Percentiles rank a stretch among this genome's conserved stretches.
Evolutionary conservation across 2,329 filamentous ascomycete species (phyloP).

Genomic region (Ophiocordyceps camponoti-floridani): DNA sequence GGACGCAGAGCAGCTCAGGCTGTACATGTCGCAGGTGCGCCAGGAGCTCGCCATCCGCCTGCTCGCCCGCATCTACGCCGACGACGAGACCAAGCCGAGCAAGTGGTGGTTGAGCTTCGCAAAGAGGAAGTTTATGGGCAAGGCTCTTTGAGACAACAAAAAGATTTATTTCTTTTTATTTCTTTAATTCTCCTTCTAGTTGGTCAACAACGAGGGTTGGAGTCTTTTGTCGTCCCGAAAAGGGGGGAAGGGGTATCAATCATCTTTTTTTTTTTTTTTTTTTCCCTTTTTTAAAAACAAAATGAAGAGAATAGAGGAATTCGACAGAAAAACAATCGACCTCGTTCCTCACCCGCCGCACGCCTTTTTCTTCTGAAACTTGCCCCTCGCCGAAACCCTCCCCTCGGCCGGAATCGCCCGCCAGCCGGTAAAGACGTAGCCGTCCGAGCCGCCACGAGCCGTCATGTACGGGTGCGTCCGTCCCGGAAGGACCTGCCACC

Average conservation of each 20-base stretch:
- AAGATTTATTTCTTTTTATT: not conserved
- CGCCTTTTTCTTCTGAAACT: constrained; percentile 44
- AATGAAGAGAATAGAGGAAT: no score
- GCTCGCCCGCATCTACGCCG: constrained; percentile 73
- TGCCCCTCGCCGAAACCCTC: constrained; percentile 66
- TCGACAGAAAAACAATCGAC: no score
- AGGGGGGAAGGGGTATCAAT: constrained; percentile 1
- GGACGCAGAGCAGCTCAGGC: constrained; percentile 72
- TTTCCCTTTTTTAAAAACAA: no score
- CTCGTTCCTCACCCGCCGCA: not conserved
- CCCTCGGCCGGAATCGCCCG: constrained; percentile 65
- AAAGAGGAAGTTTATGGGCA: constrained; percentile 99
- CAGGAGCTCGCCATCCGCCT: constrained; percentile 77
- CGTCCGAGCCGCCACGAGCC: constrained; percentile 68
- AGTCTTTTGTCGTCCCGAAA: no score
- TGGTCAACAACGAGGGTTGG: no score
- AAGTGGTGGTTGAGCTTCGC: constrained; percentile 99
- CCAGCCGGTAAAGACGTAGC: constrained; percentile 74
- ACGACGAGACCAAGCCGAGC: constrained; percentile 50
- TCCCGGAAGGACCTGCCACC: constrained; percentile 84
- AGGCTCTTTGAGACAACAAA: constrained; percentile 51
- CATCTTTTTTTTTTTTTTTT: no score
- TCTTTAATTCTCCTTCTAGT: no score
- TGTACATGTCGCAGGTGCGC: constrained; percentile 82
- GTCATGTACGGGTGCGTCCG: constrained; percentile 93